Base-by-base conservation (phyloP, 2,329 filamentous ascomycete genomes). In the Cytospora chrysosperma region DNA sequence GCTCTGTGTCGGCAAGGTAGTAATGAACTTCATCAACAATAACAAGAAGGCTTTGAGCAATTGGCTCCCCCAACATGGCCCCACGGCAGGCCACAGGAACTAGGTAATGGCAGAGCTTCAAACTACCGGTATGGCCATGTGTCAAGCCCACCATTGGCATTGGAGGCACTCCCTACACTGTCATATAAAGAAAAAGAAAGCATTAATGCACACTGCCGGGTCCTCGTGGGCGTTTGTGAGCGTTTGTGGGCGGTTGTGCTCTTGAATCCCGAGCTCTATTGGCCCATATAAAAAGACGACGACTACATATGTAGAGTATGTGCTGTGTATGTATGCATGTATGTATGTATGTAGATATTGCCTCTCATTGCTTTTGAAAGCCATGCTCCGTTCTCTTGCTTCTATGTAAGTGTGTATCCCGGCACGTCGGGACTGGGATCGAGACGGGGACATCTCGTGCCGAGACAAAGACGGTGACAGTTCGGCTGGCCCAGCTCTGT, bases 401-500 rank as follows among this genome's bases (percentile, higher is more conserved):
- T 63, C 28, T 43, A 52, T n/a, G n/a, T n/a, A n/a, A n/a, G n/a
- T n/a, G n/a, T n/a, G n/a, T n/a, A 64, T 32, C 64, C 64, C 37
- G 17, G 37, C 9, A 19, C n/a, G 7, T 40, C 37, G 37, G 37
- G 37, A 40, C 52, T 37, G 30, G 28, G 17, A 50, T 57, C 9
- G 19, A 13, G 59, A 47, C 51, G 55, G 59, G 59, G 59, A 61
- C 59, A 61, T 64, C 32, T 56, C 56, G 56, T 50, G 43, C 61
- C 50, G 50, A 63, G 61, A 43, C 40, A 60, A 28, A 63, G 51
- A 60, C 56, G 40, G 52, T 63, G 56, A 63, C 50, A 58, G 61
- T 59, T 59, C 56, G 50, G 50, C 51, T 56, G 53, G 56, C 26
- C n/a, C 34, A 51, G 28, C 49, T 59, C 37, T 30, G 28, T 30